phyloP scores from a whole-genome alignment of 768 basidiomycete species.

The Aureoboletus auriporus region DNA sequence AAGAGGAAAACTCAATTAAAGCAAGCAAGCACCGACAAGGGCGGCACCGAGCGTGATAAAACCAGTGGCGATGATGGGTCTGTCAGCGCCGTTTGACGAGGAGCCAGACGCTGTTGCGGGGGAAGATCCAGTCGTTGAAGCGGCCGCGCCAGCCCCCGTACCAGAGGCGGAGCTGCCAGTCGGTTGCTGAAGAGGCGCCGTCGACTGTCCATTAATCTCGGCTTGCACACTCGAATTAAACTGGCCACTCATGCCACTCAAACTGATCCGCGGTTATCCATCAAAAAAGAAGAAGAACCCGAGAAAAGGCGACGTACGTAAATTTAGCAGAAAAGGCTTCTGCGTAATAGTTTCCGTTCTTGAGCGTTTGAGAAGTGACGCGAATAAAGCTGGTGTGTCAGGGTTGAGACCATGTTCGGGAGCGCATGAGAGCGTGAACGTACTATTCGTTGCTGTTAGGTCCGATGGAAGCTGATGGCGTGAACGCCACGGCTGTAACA shows the following conservation, averaged over 20 bases:
- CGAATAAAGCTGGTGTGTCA: constrained; percentile 63
- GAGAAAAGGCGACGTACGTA: constrained; percentile 41
- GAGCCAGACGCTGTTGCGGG: constrained; percentile 1
- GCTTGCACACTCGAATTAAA: constrained; percentile 55
- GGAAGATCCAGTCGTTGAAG: constrained; percentile 5
- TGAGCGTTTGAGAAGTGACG: constrained; percentile 54
- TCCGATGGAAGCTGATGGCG: constrained; percentile 48
- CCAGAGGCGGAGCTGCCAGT: no score
- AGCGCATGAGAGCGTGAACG: background rate
- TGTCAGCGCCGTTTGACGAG: constrained; percentile 19
- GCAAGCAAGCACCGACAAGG: constrained; percentile 19
- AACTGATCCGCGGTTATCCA: constrained; percentile 31
- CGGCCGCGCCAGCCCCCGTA: constrained; percentile 30
- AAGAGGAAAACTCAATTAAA: constrained; percentile 11
- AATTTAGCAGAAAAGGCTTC: constrained; percentile 80
- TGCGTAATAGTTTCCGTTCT: constrained; percentile 53
- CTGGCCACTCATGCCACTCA: constrained; percentile 65
- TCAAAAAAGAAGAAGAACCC: background rate
- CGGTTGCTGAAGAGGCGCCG: constrained; percentile 40
- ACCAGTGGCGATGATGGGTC: constrained; percentile 20
- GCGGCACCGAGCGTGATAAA: constrained; percentile 18
- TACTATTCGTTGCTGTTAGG: constrained; percentile 56
- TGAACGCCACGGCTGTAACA: constrained; percentile 45
- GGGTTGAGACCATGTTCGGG: background rate
- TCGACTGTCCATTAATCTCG: constrained; percentile 59